Percentiles rank a stretch among this genome's conserved stretches.
Conservation (phyloP, 1,139 yeast species). For the Yamadazyma conglobata region DNA sequence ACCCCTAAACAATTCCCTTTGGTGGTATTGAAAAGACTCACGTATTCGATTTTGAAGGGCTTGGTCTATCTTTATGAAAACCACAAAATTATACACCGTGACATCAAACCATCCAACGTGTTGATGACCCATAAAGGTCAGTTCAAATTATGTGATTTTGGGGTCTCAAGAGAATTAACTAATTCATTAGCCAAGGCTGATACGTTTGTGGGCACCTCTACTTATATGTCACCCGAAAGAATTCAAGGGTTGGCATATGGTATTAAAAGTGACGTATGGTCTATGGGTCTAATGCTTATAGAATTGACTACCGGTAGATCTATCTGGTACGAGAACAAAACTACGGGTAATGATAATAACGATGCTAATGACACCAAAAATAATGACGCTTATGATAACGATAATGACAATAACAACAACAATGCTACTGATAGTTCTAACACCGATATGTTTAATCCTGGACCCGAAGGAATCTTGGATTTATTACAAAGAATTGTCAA, state of each 20-base stretch:
- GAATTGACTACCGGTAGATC: conserved; percentile 81
- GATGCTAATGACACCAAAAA: conserved; percentile 15
- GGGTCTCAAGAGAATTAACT: conserved; percentile 86
- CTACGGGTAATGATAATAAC: conserved; percentile 17
- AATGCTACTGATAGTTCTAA: conserved; percentile 4
- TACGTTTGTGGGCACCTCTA: conserved; percentile 95
- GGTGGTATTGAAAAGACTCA: conserved; percentile 66
- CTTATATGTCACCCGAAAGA: conserved; percentile 97
- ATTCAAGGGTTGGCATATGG: conserved; percentile 93
- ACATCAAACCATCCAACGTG: conserved; percentile 75
- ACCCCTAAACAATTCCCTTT: conserved; percentile 49
- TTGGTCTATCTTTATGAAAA: conserved; percentile 73
- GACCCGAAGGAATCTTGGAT: conserved; percentile 87
- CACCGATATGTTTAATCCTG: conserved; percentile 14
- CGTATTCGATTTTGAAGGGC: conserved; percentile 77
- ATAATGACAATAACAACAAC: conserved; percentile 12
- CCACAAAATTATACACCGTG: conserved; percentile 89
- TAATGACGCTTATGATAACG: conserved; percentile 8
- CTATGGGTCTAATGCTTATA: conserved; percentile 83
- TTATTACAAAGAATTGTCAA: conserved; percentile 87
- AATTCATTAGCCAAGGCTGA: conserved; percentile 84
- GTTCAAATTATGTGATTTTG: conserved; percentile 87
- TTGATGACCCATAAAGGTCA: conserved; percentile 75
- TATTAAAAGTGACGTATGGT: conserved; percentile 95
- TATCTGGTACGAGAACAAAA: conserved; percentile 38